A percentile compares a stretch with the other conserved stretches of the same genome.
Evolutionary conservation across 306 rosid genomes (phyloP).

Genomic region (Fragaria ananassa): DNA sequence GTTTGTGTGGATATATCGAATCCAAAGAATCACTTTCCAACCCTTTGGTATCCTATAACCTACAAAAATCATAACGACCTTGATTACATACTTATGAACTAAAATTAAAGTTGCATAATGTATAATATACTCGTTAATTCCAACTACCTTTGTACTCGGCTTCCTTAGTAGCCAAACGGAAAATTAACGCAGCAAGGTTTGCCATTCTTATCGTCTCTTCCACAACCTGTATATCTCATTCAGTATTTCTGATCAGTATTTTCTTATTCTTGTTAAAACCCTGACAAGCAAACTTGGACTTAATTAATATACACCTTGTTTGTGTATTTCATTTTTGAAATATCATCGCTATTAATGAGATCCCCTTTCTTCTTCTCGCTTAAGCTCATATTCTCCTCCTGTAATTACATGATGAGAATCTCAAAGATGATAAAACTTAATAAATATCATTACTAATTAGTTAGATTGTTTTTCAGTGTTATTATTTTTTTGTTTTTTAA

Average conservation of each 20-base stretch:
- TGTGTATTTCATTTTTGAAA: conserved; percentile 36
- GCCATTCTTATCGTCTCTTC: conserved; percentile 43
- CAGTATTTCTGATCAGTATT: background rate
- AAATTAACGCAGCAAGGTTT: conserved; percentile 24
- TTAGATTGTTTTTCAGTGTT: too few species aligned
- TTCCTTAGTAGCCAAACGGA: conserved; percentile 26
- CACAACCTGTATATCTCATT: conserved; percentile 36
- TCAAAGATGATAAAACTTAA: too few species aligned
- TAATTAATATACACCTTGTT: conserved; percentile 17
- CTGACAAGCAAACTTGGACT: background rate
- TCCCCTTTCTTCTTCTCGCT: conserved; percentile 14
- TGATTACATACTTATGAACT: background rate
- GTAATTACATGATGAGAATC: too few species aligned
- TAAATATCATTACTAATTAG: too few species aligned
- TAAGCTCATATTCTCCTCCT: too few species aligned
- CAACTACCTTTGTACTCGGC: conserved; percentile 32
- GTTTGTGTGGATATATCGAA: conserved; percentile 23
- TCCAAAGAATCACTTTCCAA: conserved; percentile 23
- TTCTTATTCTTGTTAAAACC: background rate
- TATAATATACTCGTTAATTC: background rate
- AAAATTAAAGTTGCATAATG: background rate
- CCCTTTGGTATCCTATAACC: conserved; percentile 32
- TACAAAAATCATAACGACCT: background rate
- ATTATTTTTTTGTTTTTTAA: too few species aligned
- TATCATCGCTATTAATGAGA: conserved; percentile 31